These are phyloP conservation scores for Solanum ossicruentum DNA, from an alignment of 257 asterid species.

Conservation along the genomic window DNA sequence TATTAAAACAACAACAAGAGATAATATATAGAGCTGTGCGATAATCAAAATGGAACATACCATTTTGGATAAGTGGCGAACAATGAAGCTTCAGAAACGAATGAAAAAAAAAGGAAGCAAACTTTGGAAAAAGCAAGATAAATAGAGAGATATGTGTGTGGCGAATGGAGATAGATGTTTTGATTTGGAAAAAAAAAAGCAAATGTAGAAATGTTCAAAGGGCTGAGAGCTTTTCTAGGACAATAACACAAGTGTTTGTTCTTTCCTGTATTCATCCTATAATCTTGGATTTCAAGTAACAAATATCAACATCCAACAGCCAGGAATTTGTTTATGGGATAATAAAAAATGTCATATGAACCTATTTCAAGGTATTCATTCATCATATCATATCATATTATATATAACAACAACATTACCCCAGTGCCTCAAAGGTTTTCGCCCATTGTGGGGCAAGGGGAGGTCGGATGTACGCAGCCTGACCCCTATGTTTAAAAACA, in stretches of 20 bases:
- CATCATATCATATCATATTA: too few species aligned
- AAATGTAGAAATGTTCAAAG: conserved; percentile 24
- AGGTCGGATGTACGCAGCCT: too few species aligned
- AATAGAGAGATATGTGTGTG: neutral
- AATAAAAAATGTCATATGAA: neutral
- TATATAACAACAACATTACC: too few species aligned
- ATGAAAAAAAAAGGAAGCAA: conserved; percentile 7
- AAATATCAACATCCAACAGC: neutral
- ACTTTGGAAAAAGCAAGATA: neutral
- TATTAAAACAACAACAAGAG: neutral
- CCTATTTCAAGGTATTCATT: neutral
- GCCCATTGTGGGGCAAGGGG: too few species aligned
- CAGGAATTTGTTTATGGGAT: neutral
- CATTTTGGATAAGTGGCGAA: conserved; percentile 1
- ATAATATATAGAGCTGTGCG: neutral
- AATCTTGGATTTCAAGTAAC: neutral
- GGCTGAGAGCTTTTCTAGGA: conserved; percentile 31
- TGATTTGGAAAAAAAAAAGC: neutral
- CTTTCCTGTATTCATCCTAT: neutral
- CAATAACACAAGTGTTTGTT: neutral
- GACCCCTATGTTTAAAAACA: too few species aligned
- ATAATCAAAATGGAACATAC: neutral
- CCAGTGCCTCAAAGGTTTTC: too few species aligned
- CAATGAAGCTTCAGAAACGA: neutral
- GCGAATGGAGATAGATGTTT: conserved; percentile 12